These are phyloP conservation scores for Zasmidium citrigriseum DNA, from an alignment of 2,329 filamentous ascomycete genomes.

Conservation along the genomic window DNA sequence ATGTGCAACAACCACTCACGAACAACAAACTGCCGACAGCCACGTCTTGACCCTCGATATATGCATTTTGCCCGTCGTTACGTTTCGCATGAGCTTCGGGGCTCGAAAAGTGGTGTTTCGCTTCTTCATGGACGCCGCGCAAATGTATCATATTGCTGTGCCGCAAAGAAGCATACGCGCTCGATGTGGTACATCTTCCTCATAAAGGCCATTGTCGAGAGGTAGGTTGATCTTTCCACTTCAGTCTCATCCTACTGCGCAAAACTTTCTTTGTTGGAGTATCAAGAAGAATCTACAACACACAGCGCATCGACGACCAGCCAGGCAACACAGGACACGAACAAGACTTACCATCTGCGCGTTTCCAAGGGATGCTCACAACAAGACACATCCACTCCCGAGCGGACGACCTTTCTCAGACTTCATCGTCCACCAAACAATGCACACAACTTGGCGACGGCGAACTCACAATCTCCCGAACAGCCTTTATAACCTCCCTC, in stretches of 20 bases:
- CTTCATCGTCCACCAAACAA: neutral
- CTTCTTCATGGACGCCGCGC: neutral
- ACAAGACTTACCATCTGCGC: neutral
- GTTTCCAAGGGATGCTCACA: neutral
- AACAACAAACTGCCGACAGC: neutral
- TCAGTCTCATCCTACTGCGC: neutral
- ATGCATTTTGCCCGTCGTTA: neutral
- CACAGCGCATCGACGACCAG: neutral
- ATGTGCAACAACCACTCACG: neutral
- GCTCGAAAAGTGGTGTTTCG: conserved; percentile 4
- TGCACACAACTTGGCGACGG: neutral
- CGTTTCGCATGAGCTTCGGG: neutral
- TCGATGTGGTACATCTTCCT: neutral
- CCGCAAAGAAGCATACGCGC: conserved; percentile 11
- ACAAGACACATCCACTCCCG: neutral
- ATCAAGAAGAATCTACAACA: no score
- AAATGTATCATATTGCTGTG: conserved; percentile 1
- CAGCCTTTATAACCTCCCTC: conserved; percentile 26
- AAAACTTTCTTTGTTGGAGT: no score
- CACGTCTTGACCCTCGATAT: neutral
- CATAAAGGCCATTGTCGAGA: neutral
- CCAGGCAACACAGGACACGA: neutral
- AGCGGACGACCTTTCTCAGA: neutral
- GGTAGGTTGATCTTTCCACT: neutral
- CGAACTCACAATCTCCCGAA: conserved; percentile 28